A percentile compares a stretch with the other conserved stretches of the same genome.
Conservation (phyloP, 768 basidiomycete genomes). For the Leccinum disarticulatum region DNA sequence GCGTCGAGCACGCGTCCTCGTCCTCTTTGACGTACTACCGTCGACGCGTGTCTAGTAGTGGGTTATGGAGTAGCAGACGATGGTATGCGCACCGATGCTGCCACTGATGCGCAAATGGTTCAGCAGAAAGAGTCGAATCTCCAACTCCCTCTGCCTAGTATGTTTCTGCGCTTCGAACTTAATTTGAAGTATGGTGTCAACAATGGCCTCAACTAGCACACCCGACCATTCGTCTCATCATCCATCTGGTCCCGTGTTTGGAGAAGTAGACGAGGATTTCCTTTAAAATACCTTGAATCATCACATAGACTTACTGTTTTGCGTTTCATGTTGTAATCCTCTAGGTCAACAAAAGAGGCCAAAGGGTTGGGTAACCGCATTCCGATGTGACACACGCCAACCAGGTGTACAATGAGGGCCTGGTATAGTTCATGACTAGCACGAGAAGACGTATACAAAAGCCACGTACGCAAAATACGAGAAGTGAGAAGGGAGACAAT, state of each 20-base stretch:
- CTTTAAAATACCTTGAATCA: too few species aligned
- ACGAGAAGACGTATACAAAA: neutral
- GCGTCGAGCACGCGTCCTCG: conserved; percentile 3
- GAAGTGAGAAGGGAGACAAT: neutral
- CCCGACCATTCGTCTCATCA: neutral
- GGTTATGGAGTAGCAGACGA: neutral
- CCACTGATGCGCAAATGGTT: neutral
- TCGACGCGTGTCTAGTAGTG: neutral
- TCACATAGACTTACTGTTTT: too few species aligned
- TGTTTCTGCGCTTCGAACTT: conserved; percentile 5
- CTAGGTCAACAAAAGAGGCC: neutral
- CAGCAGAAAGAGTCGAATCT: neutral
- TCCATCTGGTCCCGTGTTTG: neutral
- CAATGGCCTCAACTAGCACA: too few species aligned
- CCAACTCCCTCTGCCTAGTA: conserved; percentile 7
- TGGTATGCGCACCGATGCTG: neutral
- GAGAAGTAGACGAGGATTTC: neutral
- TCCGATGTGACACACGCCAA: neutral
- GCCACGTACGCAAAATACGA: conserved; percentile 1
- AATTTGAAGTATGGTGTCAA: neutral
- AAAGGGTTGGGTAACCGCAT: neutral
- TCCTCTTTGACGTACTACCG: conserved; percentile 12
- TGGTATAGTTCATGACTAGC: neutral
- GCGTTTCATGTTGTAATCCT: neutral
- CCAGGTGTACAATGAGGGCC: neutral